Percentiles rank a stretch among this genome's conserved stretches.
phyloP scores from a whole-genome alignment of 2,329 filamentous ascomycete species.

The Aureobasidium vineae region DNA sequence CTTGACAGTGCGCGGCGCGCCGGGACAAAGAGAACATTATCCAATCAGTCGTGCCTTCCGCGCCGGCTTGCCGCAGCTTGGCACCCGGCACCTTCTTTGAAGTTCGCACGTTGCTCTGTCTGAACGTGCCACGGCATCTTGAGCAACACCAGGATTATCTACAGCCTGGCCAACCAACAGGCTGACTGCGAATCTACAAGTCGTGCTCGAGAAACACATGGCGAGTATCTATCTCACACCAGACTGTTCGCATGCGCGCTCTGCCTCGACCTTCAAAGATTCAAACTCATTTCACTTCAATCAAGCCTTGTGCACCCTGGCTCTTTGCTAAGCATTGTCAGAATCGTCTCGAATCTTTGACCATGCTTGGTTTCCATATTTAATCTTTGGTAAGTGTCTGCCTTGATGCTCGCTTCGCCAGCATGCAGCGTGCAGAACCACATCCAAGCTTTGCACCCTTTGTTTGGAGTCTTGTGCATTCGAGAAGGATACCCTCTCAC shows the following conservation, averaged over 20 bases:
- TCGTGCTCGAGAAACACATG: constrained; percentile 1
- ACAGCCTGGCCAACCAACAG: background rate
- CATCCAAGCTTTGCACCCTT: constrained; percentile 6
- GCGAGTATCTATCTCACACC: constrained; percentile 9
- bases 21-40: constrained; percentile 13
- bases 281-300: background rate
- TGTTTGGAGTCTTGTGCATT: background rate
- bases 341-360: background rate
- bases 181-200: background rate
- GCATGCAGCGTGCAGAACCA: background rate
- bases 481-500: background rate
- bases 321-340: constrained; percentile 16
- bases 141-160: constrained; percentile 6
- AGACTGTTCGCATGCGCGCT: background rate
- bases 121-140: constrained; percentile 5
- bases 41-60: constrained; percentile 5
- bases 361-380: constrained; percentile 4
- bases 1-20: constrained; percentile 15
- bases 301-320: constrained; percentile 5
- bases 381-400: background rate
- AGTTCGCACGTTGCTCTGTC: constrained; percentile 17
- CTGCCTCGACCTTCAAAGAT: background rate
- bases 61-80: constrained; percentile 18
- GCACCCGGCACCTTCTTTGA: constrained; percentile 15
- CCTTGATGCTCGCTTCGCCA: background rate